Conservation (phyloP, 108 stramenopile species). For the Chaetoceros muelleri region DNA sequence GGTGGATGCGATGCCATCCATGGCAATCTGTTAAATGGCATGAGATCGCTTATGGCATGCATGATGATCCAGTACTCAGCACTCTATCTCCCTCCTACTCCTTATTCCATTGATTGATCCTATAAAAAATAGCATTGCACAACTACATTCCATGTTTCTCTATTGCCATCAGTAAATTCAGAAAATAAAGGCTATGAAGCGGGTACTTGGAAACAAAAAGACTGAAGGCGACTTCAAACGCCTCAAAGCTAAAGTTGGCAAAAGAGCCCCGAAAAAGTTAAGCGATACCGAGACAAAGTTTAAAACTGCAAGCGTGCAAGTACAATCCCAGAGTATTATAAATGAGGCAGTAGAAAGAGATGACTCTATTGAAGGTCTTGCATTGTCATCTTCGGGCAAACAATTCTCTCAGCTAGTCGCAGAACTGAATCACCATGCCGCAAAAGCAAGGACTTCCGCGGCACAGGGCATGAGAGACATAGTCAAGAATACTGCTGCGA, state of each 20-base stretch:
- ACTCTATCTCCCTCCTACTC: no score
- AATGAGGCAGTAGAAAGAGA: slow-evolving; percentile 10
- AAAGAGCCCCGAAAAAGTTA: slow-evolving; percentile 42
- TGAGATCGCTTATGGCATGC: no score
- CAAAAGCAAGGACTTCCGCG: slow-evolving; percentile 46
- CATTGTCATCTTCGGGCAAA: slow-evolving; percentile 48
- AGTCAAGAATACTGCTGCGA: slow-evolving; percentile 25
- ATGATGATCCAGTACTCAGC: no score
- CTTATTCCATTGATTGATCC: no score
- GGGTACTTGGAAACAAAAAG: background rate
- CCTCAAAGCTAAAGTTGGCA: slow-evolving; percentile 77
- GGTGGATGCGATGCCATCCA: no score
- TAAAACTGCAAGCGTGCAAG: slow-evolving; percentile 49
- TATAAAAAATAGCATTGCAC: no score
- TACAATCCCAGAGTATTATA: slow-evolving; percentile 27
- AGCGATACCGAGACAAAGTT: slow-evolving; percentile 75
- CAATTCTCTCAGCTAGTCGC: slow-evolving; percentile 33
- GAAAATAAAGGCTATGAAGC: no score
- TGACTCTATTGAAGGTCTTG: slow-evolving; percentile 10
- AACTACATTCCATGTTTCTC: no score
- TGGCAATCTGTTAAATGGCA: no score
- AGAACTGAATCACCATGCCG: slow-evolving; percentile 55
- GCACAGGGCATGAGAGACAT: slow-evolving; percentile 56
- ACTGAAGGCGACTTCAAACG: slow-evolving; percentile 54
- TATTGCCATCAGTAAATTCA: no score